These are phyloP conservation scores for Metarhizium album DNA, from an alignment of 2,329 filamentous ascomycete species.

Conservation along the genomic window DNA sequence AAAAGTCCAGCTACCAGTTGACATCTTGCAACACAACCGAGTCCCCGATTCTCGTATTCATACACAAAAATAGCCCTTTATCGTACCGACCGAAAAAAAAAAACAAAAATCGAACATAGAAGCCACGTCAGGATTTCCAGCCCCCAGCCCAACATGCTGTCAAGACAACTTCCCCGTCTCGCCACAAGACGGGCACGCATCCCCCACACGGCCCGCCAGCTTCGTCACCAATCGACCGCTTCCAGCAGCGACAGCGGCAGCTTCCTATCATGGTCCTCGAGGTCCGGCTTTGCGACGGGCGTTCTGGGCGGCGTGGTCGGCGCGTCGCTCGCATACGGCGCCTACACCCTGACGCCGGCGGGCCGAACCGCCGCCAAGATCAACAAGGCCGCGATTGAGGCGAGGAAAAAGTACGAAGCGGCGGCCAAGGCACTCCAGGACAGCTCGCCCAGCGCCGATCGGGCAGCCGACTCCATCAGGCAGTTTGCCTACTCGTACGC, in stretches of 20 bases:
- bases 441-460: conserved; percentile 52
- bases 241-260: too few species aligned
- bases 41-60: too few species aligned
- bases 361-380: conserved; percentile 30
- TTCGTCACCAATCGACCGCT: conserved; percentile 31
- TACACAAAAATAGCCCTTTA: too few species aligned
- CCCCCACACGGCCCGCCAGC: conserved; percentile 6
- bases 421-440: conserved; percentile 50
- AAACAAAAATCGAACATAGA: too few species aligned
- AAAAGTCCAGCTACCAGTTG: too few species aligned
- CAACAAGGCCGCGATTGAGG: conserved; percentile 40
- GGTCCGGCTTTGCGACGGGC: conserved; percentile 28
- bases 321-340: conserved; percentile 30
- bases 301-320: conserved; percentile 33
- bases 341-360: conserved; percentile 33
- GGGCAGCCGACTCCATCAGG: conserved; percentile 56
- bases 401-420: conserved; percentile 48
- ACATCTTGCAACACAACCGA: too few species aligned
- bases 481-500: conserved; percentile 59
- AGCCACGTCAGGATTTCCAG: background rate
- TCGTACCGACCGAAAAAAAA: too few species aligned
- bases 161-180: conserved; percentile 6
- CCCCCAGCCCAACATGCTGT: background rate
- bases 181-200: conserved; percentile 9
- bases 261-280: conserved; percentile 14